Percentiles rank a stretch among this genome's conserved stretches.
These are phyloP conservation scores for Polytolypa hystricis DNA, from an alignment of 2,329 filamentous ascomycete genomes.

Conservation along the genomic window DNA sequence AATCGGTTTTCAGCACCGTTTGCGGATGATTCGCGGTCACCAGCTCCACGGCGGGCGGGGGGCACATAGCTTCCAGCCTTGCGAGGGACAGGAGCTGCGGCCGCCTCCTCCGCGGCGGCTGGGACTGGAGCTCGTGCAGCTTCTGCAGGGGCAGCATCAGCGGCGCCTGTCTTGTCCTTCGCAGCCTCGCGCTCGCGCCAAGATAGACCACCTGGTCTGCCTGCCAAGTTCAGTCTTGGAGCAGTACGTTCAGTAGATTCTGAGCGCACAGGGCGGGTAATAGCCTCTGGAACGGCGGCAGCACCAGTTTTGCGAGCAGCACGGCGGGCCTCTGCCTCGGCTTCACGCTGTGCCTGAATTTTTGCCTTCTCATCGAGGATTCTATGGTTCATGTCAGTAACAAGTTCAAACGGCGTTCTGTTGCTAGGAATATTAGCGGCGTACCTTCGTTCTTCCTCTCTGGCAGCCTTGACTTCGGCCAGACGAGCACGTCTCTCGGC, in stretches of 20 bases:
- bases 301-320: conserved; percentile 52
- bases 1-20: conserved; percentile 5
- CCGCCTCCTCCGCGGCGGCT: conserved; percentile 17
- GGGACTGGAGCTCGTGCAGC: conserved; percentile 13
- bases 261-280: conserved; percentile 35
- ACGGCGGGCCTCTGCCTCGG: conserved; percentile 71
- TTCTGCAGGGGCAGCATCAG: conserved; percentile 18
- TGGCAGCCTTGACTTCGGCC: conserved; percentile 56
- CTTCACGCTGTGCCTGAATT: conserved; percentile 69
- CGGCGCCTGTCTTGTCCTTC: conserved; percentile 30
- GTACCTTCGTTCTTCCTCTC: conserved; percentile 49
- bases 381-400: conserved; percentile 34
- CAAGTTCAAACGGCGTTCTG: not conserved
- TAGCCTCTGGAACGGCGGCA: conserved; percentile 24
- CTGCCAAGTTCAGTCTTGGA: conserved; percentile 45
- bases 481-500: conserved; percentile 67
- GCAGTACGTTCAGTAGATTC: conserved; percentile 41
- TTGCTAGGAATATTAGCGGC: conserved; percentile 24
- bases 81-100: conserved; percentile 1
- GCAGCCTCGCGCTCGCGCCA: conserved; percentile 53
- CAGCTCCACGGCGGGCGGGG: conserved; percentile 8
- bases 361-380: conserved; percentile 52
- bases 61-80: conserved; percentile 10
- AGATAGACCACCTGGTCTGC: conserved; percentile 34
- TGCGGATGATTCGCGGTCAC: conserved; percentile 9